A percentile compares a stretch with the other conserved stretches of the same genome.
phyloP scores from a whole-genome alignment of 495 filamentous ascomycete species.

The Talaromyces trachyspermus region DNA sequence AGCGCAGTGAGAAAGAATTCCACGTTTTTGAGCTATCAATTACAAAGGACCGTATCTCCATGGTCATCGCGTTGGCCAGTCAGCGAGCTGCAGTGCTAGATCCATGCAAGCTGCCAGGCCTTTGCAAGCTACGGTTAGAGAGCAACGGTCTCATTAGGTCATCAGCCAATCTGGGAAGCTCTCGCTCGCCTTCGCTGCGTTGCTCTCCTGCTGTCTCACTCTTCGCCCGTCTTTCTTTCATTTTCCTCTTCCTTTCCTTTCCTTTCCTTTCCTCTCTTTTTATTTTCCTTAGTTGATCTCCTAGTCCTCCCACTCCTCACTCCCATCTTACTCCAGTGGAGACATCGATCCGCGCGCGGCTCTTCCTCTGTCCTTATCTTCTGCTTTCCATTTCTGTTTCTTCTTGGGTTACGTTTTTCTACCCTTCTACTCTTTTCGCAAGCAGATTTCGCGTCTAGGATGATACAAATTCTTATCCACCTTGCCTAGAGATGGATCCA shows the following conservation, averaged over 20 bases:
- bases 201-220: conserved; percentile 7
- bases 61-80: too few species aligned
- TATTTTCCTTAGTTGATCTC: background rate
- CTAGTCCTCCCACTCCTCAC: background rate
- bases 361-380: conserved; percentile 6
- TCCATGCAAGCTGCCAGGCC: too few species aligned
- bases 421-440: too few species aligned
- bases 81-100: too few species aligned
- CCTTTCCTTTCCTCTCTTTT: background rate
- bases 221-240: conserved; percentile 11
- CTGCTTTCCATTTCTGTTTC: conserved; percentile 1
- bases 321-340: too few species aligned
- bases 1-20: background rate
- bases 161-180: too few species aligned
- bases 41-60: too few species aligned
- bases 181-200: too few species aligned
- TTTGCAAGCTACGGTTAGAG: too few species aligned
- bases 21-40: too few species aligned
- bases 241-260: conserved; percentile 15
- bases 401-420: too few species aligned
- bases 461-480: background rate
- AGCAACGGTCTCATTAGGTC: too few species aligned
- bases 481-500: conserved; percentile 7
- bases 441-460: background rate
- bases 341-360: conserved; percentile 8